Evolutionary conservation across 148 eudicot species (phyloP).

Genomic region (Rhododendron ferrugineum): DNA sequence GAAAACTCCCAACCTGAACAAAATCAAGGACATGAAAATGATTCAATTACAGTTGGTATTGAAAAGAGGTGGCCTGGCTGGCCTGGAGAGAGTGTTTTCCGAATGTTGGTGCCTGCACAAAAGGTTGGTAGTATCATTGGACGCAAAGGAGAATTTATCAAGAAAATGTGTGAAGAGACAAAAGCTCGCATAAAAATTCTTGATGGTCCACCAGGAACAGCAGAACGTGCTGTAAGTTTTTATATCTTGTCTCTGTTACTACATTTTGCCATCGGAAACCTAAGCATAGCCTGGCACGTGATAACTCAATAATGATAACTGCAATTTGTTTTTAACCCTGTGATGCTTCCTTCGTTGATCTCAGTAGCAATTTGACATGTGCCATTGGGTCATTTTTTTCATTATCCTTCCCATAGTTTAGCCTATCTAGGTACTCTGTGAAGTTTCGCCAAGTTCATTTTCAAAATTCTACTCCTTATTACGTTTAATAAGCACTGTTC

Average conservation of each 20-base stretch:
- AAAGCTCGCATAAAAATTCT: constrained; percentile 89
- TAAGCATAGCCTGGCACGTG: neutral
- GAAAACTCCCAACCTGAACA: constrained; percentile 31
- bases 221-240: constrained; percentile 88
- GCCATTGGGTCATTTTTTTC: neutral
- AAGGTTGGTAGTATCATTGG: constrained; percentile 96
- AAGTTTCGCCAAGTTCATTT: neutral
- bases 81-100: constrained; percentile 95
- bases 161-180: constrained; percentile 92
- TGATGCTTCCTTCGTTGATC: neutral
- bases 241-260: neutral
- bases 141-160: constrained; percentile 91
- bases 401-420: neutral
- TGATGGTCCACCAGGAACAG: constrained; percentile 90
- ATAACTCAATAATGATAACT: neutral
- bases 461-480: neutral
- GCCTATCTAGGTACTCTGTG: neutral
- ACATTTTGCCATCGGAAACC: neutral
- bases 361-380: neutral
- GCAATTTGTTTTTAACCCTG: neutral
- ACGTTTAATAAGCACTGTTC: neutral
- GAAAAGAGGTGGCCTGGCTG: constrained; percentile 98
- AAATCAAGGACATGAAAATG: constrained; percentile 33
- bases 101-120: constrained; percentile 82
- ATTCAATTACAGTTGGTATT: constrained; percentile 21